Percentiles rank a stretch among this genome's conserved stretches.
phyloP scores from a whole-genome alignment of 441 rosid genomes.

The Croton laevigatus region DNA sequence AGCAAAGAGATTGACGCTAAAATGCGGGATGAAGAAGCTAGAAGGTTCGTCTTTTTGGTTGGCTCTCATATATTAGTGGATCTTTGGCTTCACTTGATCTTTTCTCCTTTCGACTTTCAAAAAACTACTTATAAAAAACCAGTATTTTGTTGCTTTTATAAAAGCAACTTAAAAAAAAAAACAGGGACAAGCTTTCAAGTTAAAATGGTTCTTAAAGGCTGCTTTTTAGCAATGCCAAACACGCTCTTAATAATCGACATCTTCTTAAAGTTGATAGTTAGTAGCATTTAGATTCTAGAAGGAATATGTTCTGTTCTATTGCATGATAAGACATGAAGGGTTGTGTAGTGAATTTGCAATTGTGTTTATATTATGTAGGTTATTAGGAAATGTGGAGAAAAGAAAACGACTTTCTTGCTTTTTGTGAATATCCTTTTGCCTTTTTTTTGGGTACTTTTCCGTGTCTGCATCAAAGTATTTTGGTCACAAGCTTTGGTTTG shows the following conservation, averaged over 20 bases:
- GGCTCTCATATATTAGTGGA: neutral
- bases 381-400: neutral
- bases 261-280: constrained; percentile 5
- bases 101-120: too few species aligned
- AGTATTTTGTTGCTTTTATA: too few species aligned
- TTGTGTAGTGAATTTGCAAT: neutral
- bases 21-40: constrained; percentile 62
- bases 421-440: neutral
- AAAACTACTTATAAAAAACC: too few species aligned
- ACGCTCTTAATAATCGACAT: neutral
- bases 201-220: too few species aligned
- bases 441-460: neutral
- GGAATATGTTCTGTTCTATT: neutral
- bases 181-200: too few species aligned
- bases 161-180: too few species aligned
- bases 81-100: too few species aligned
- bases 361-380: neutral
- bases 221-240: too few species aligned
- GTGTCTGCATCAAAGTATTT: neutral
- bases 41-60: constrained; percentile 37
- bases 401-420: neutral
- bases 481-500: neutral
- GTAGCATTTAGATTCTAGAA: neutral
- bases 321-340: neutral
- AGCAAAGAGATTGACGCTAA: constrained; percentile 89